Base-by-base conservation (phyloP, 169 alveolate genomes). In the Plasmodium adleri region DNA sequence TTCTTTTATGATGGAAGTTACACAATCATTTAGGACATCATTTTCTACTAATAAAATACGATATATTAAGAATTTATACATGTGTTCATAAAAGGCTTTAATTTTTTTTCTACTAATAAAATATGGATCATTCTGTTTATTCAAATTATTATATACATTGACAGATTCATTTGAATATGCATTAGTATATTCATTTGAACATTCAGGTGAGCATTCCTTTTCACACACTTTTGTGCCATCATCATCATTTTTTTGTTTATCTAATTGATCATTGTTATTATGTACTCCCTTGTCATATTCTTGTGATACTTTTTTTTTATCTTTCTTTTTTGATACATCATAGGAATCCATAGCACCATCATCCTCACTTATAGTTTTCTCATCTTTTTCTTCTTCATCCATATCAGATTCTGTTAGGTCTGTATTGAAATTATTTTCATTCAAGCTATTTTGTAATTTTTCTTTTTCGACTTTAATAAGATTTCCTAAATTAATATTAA, bases 401-500 rank as follows among this genome's bases (percentile, higher is more conserved):
- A 47, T 58, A 49, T 76, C 76, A 5, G 75, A 76, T 2, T 68
- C 76, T 0, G 12, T 76, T 0, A 76, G 10, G 20, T 67, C 75
- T 12, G 71, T 10, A 9, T 49, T 10, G n/a, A 20, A 22, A 45
- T 58, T 64, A 24, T 70, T 15, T 10, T 47, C 70, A 24, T 9
- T 43, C 15, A 47, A 54, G n/a, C 45, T 9, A 6, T 63, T 67
- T n/a, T 50, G 68, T 28, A 78, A 59, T 43, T 64, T 78, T 45
- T 78, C 89, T 24, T 78, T 78, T 45, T 64, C 89, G 6, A n/a
- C 49, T 22, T 78, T 78, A 9, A 78, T 78, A 15, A 78, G 15
- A 78, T 78, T 78, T 7, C 89, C 76, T 39, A 78, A 17, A 45
- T 78, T 78, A 17, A 78, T 1, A n/a, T 66, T 47, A 12, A 64